Conservation (phyloP, 768 basidiomycete species). For the Boletus pseudopeckii region DNA sequence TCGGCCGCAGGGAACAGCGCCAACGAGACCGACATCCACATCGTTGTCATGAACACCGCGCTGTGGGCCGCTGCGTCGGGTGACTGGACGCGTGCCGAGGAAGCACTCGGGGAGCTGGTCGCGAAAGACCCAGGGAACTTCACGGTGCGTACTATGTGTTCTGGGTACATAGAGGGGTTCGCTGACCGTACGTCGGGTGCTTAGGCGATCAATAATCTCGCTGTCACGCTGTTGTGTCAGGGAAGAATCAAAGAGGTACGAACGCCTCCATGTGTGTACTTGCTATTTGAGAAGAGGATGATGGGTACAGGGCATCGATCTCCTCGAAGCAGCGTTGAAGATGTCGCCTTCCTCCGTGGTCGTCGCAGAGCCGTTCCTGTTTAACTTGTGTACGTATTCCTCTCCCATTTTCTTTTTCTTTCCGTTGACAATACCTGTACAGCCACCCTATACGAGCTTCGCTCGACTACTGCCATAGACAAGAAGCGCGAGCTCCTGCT, state of each 20-base stretch:
- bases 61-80: constrained; percentile 67
- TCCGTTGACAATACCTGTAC: not conserved
- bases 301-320: constrained; percentile 58
- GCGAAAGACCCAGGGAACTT: constrained; percentile 57
- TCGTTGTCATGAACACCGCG: constrained; percentile 62
- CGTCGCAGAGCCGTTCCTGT: constrained; percentile 77
- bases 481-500: constrained; percentile 73
- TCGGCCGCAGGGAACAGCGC: constrained; percentile 43
- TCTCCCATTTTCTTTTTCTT: not conserved
- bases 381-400: constrained; percentile 68
- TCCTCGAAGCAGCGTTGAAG: constrained; percentile 59
- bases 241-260: constrained; percentile 70
- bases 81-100: constrained; percentile 57
- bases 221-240: constrained; percentile 66
- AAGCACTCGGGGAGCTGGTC: constrained; percentile 42
- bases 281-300: too few species aligned
- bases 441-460: constrained; percentile 81
- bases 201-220: constrained; percentile 74
- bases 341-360: constrained; percentile 69
- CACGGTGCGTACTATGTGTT: constrained; percentile 40
- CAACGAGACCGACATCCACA: constrained; percentile 41
- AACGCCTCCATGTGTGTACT: too few species aligned
- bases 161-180: too few species aligned
- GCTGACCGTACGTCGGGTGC: not conserved
- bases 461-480: constrained; percentile 65